These are phyloP conservation scores for Blastobotrys parvus DNA, from an alignment of 805 yeast species.

Conservation along the genomic window DNA sequence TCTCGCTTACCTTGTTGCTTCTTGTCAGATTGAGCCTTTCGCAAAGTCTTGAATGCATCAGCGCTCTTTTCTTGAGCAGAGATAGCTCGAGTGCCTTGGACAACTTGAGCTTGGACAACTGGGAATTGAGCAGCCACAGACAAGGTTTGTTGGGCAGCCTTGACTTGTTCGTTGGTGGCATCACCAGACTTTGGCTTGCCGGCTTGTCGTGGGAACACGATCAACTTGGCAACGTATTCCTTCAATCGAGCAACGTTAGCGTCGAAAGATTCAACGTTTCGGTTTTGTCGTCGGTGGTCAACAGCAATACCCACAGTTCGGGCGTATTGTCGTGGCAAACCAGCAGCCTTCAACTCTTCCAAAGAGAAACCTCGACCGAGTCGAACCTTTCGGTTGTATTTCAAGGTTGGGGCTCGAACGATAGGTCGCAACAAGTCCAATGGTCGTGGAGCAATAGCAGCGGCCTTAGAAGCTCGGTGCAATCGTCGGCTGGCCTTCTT, in stretches of 20 bases:
- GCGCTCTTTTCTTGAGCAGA: slow-evolving; percentile 52
- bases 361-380: slow-evolving; percentile 99
- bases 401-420: slow-evolving; percentile 97
- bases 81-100: slow-evolving; percentile 82
- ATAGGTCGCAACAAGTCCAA: slow-evolving; percentile 93
- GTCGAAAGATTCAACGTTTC: slow-evolving; percentile 90
- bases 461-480: slow-evolving; percentile 90
- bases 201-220: slow-evolving; percentile 88
- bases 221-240: slow-evolving; percentile 93
- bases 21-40: slow-evolving; percentile 92
- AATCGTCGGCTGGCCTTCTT: slow-evolving; percentile 96
- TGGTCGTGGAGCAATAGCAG: slow-evolving; percentile 95
- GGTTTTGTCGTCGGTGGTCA: slow-evolving; percentile 99
- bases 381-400: slow-evolving; percentile 99
- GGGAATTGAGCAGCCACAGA: slow-evolving; percentile 78
- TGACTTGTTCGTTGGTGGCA: slow-evolving; percentile 53
- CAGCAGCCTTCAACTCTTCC: slow-evolving; percentile 97
- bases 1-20: slow-evolving; percentile 92
- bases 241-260: slow-evolving; percentile 91
- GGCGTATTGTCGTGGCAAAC: slow-evolving; percentile 88
- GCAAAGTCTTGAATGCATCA: slow-evolving; percentile 89
- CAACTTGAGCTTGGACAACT: slow-evolving; percentile 68
- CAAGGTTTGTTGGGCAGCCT: slow-evolving; percentile 59
- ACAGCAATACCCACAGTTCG: slow-evolving; percentile 98
- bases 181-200: slow-evolving; percentile 47